Base-by-base conservation (phyloP, 75 land plant species). In the Selaginella tamariscina region DNA sequence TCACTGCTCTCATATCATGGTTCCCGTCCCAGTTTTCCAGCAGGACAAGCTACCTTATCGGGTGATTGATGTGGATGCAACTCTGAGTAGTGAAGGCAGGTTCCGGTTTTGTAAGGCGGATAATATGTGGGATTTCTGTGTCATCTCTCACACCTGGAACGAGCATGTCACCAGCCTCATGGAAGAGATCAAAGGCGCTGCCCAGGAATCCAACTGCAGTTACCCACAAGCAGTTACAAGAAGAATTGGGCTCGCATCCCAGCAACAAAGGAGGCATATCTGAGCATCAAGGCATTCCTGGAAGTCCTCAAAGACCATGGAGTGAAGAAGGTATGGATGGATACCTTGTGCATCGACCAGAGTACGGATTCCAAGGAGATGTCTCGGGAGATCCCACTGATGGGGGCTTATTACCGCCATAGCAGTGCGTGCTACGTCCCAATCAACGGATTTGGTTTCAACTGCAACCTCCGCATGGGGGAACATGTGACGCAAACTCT, bases 21-120 rank as follows among this genome's bases (percentile, higher is more conserved):
- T n/a, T n/a, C n/a, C n/a, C n/a, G n/a, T n/a, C n/a, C n/a, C n/a
- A n/a, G n/a, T n/a, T n/a, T n/a, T n/a, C n/a, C n/a, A n/a, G n/a
- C n/a, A n/a, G n/a, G n/a, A n/a, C n/a, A n/a, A n/a, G n/a, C n/a
- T n/a, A n/a, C n/a, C n/a, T n/a, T n/a, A n/a, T n/a, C n/a, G 62
- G 62, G 62, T 59, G 23, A 59, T 59, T 8, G n/a, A 59, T 59
- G 62, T 59, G 54, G 54, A 49, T 11, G 54, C 54, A 49, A 49
- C 54, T 49, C 54, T 49, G 54, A 49, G 54, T 20, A 49, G 54
- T 20, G 20, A 49, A 49, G 54, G 54, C 54, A 49, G 54, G 18
- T 49, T 49, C 54, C 11, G 54, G 54, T 49, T 59, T 59, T 59
- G 5, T 27, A 21, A n/a, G 18, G 62, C 62, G 8, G 62, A 2